These are phyloP conservation scores for Lagenaria siceraria DNA, from an alignment of 306 rosid species.

Conservation along the genomic window DNA sequence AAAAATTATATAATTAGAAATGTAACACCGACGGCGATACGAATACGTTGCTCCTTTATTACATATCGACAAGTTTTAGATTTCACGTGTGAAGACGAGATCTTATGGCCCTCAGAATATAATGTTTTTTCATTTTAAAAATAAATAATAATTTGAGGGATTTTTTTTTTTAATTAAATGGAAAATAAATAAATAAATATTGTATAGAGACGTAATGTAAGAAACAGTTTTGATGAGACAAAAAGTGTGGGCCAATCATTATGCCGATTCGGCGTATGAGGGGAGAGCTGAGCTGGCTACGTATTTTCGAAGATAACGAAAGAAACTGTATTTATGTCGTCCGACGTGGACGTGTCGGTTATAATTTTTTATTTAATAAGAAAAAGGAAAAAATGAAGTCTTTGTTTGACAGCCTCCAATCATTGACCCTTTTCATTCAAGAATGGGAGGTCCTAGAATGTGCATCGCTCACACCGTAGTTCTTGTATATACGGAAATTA, in stretches of 20 bases:
- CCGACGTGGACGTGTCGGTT: constrained; percentile 43
- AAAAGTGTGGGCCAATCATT: constrained; percentile 18
- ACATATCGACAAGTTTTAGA: constrained; percentile 1
- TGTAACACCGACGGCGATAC: constrained; percentile 8
- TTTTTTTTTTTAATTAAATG: not conserved
- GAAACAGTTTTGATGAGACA: constrained; percentile 2
- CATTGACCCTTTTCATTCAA: not conserved
- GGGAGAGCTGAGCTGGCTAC: constrained; percentile 27
- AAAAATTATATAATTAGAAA: not conserved
- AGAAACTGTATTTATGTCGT: constrained; percentile 7
- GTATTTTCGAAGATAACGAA: constrained; percentile 21
- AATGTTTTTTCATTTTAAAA: not conserved
- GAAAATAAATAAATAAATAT: not conserved
- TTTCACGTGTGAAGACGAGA: constrained; percentile 9
- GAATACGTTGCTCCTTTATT: not conserved
- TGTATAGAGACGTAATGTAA: not conserved
- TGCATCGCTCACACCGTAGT: not conserved
- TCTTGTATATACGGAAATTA: not conserved
- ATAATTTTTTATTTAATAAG: not conserved
- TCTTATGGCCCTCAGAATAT: constrained; percentile 2
- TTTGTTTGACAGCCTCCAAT: not conserved
- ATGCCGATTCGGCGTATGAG: constrained; percentile 14
- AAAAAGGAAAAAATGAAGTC: not conserved
- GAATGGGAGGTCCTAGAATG: not conserved
- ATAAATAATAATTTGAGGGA: not conserved